These are phyloP conservation scores for Cyberlindnera petersonii DNA, from an alignment of 805 yeast species.

Conservation along the genomic window DNA sequence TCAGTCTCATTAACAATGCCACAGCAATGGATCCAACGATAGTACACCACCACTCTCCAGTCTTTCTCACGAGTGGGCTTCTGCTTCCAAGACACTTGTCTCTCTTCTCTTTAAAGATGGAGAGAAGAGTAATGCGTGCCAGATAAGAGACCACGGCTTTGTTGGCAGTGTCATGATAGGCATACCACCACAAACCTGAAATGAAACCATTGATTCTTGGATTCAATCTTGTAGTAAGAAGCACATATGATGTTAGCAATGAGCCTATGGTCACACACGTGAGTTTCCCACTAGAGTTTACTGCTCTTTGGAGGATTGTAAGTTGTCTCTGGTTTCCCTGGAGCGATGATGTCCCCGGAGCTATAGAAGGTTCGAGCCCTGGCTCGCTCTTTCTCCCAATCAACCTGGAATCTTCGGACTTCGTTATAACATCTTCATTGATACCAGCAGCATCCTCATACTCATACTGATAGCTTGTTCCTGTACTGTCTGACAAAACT, in stretches of 20 bases:
- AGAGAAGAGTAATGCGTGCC: constrained; percentile 10
- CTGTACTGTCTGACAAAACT: constrained; percentile 3
- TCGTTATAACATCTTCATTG: constrained; percentile 3
- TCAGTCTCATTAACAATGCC: constrained; percentile 4
- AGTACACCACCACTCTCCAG: constrained; percentile 6
- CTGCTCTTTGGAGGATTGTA: neutral
- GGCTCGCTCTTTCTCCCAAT: neutral
- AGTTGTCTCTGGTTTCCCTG: too few relatives aligned
- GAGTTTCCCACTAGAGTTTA: neutral
- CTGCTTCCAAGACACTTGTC: constrained; percentile 3
- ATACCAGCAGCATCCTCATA: constrained; percentile 3
- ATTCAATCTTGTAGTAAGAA: constrained; percentile 7
- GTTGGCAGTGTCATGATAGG: constrained; percentile 7
- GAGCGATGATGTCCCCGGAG: neutral
- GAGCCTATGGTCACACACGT: neutral
- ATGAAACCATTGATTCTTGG: constrained; percentile 15
- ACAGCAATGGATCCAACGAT: constrained; percentile 8
- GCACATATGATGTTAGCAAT: constrained; percentile 10
- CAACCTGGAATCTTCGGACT: constrained; percentile 1
- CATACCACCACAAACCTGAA: constrained; percentile 17
- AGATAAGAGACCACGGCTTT: constrained; percentile 4
- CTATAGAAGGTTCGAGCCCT: neutral
- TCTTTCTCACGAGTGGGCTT: neutral
- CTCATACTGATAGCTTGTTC: constrained; percentile 3
- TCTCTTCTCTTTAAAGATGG: constrained; percentile 11